These are phyloP conservation scores for Monilinia aucupariae DNA, from an alignment of 2,329 filamentous ascomycete species.

Conservation along the genomic window DNA sequence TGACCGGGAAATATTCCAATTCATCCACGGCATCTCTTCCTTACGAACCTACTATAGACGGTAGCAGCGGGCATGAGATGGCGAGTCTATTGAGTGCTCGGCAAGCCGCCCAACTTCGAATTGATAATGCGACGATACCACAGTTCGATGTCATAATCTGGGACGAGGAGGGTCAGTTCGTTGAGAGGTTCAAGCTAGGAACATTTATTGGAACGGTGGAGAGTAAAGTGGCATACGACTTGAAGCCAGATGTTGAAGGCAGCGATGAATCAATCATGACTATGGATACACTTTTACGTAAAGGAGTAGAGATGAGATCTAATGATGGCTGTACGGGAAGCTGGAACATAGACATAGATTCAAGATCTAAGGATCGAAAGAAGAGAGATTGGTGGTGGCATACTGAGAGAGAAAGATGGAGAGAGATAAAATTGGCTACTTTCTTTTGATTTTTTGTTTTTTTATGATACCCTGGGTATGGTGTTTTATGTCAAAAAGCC, in stretches of 20 bases:
- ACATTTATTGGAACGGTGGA: slow-evolving; percentile 57
- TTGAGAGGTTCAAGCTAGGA: slow-evolving; percentile 52
- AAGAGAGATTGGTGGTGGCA: slow-evolving; percentile 33
- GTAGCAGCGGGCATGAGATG: slow-evolving; percentile 10
- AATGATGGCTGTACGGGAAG: slow-evolving; percentile 28
- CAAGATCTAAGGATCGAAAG: slow-evolving; percentile 20
- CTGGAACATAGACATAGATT: slow-evolving; percentile 20
- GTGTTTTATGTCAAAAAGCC: slow-evolving; percentile 1
- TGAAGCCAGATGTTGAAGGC: slow-evolving; percentile 49
- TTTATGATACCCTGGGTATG: slow-evolving; percentile 16
- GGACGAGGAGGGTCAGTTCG: slow-evolving; percentile 41
- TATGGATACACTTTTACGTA: slow-evolving; percentile 45
- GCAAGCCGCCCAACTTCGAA: slow-evolving; percentile 58
- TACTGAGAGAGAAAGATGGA: slow-evolving; percentile 32
- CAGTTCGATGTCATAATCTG: slow-evolving; percentile 54
- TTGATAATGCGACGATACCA: slow-evolving; percentile 52
- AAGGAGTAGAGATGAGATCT: slow-evolving; percentile 27
- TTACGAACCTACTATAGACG: slow-evolving; percentile 8
- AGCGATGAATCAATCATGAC: slow-evolving; percentile 52
- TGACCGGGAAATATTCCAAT: slow-evolving; percentile 7
- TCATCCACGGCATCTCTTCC: slow-evolving; percentile 7
- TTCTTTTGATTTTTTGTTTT: slow-evolving; percentile 22
- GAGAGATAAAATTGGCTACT: slow-evolving; percentile 24
- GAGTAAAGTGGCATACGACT: slow-evolving; percentile 54
- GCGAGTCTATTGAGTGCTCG: slow-evolving; percentile 44